A percentile compares a stretch with the other conserved stretches of the same genome.
phyloP scores from a whole-genome alignment of 2,329 filamentous ascomycete genomes.

The Knufia petricola region DNA sequence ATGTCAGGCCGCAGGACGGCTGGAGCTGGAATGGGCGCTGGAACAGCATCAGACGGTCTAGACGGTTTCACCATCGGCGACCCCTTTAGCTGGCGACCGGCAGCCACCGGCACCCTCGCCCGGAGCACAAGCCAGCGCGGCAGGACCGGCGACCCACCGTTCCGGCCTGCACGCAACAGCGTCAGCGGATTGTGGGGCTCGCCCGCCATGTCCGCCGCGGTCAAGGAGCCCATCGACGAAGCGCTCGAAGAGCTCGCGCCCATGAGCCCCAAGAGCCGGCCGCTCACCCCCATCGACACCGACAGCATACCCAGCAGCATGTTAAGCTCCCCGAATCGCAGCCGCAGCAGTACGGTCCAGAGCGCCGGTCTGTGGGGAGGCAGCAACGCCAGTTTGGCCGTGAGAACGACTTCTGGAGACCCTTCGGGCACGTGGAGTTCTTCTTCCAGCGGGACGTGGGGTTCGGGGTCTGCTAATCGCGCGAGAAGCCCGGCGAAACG shows the following conservation, averaged over 20 bases:
- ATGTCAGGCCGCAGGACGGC: constrained; percentile 18
- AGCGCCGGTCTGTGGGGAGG: constrained; percentile 6
- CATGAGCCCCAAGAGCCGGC: constrained; percentile 7
- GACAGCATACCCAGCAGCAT: constrained; percentile 4
- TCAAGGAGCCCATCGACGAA: constrained; percentile 2
- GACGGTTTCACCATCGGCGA: constrained; percentile 22
- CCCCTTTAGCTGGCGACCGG: constrained; percentile 10
- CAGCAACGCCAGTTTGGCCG: neutral
- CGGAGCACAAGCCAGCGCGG: constrained; percentile 16
- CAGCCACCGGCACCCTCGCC: constrained; percentile 3
- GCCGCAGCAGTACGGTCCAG: constrained; percentile 1
- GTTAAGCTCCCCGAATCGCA: neutral
- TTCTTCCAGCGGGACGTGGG: neutral
- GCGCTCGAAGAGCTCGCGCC: neutral
- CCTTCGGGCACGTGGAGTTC: neutral
- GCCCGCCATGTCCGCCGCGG: neutral
- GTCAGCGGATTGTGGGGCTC: constrained; percentile 18
- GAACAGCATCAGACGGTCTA: constrained; percentile 17
- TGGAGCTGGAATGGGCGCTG: too few relatives aligned
- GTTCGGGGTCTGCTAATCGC: neutral
- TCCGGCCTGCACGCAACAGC: constrained; percentile 10
- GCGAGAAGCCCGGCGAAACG: constrained; percentile 8
- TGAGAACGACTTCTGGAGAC: constrained; percentile 3
- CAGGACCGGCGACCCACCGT: constrained; percentile 10
- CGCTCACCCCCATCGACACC: neutral